Conservation (phyloP, 2,329 filamentous ascomycete genomes). For the Penicillium palitans region DNA sequence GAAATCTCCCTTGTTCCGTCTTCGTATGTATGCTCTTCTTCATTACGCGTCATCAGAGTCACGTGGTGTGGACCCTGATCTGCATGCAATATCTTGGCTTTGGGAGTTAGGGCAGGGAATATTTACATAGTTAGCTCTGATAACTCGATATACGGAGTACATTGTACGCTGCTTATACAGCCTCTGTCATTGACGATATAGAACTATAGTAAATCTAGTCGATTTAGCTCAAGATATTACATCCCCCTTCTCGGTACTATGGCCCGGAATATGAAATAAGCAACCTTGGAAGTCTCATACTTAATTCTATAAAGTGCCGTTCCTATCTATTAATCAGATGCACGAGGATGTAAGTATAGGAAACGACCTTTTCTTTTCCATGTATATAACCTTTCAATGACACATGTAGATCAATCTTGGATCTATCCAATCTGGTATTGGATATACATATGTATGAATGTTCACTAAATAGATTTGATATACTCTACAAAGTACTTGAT, state of each 20-base stretch:
- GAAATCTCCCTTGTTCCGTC: background rate
- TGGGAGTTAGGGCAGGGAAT: background rate
- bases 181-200: background rate
- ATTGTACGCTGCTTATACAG: background rate
- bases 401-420: no score
- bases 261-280: background rate
- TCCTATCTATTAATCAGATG: background rate
- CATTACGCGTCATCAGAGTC: background rate
- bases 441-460: no score
- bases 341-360: no score
- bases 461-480: no score
- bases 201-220: background rate
- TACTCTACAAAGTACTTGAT: no score
- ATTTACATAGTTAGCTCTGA: background rate
- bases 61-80: conserved; percentile 2
- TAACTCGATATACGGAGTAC: background rate
- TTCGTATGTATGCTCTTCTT: background rate
- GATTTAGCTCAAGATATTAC: background rate
- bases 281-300: background rate
- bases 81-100: conserved; percentile 5
- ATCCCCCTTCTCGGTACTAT: background rate
- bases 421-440: no score
- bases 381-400: no score
- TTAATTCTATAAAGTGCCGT: background rate
- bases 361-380: no score